Percentiles rank a stretch among this genome's conserved stretches.
Evolutionary conservation across 2,329 filamentous ascomycete species (phyloP).

Genomic region (Penicillium sp.): DNA sequence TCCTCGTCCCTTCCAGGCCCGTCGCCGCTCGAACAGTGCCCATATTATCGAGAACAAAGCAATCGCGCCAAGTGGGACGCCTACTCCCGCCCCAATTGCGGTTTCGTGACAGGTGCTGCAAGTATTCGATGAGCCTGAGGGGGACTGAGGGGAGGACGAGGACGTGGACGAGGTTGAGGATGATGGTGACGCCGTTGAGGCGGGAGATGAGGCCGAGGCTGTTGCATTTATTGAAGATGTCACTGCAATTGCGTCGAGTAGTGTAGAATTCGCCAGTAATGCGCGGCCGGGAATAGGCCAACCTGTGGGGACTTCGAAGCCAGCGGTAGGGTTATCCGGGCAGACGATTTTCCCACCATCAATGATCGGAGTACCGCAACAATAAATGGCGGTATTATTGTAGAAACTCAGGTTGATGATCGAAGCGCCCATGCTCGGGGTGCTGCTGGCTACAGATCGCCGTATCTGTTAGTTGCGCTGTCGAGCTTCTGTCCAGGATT

Average conservation of each 20-base stretch:
- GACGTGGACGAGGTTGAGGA: background rate
- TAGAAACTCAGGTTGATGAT: background rate
- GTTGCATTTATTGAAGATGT: background rate
- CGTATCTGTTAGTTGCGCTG: background rate
- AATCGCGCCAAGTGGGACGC: background rate
- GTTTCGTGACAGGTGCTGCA: background rate
- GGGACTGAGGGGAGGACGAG: background rate
- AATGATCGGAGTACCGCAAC: background rate
- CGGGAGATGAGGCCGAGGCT: background rate
- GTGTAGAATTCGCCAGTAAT: background rate
- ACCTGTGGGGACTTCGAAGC: background rate
- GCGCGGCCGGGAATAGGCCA: background rate
- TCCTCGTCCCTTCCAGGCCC: background rate
- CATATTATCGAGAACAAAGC: background rate
- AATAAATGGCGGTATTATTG: background rate
- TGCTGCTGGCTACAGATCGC: background rate
- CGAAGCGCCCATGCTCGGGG: background rate
- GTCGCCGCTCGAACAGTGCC: background rate
- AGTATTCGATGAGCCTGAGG: background rate
- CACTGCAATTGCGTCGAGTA: background rate
- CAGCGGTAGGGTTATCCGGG: background rate
- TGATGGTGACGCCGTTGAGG: background rate
- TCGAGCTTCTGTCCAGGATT: background rate
- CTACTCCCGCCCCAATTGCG: background rate
- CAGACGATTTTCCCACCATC: background rate